Conservation (phyloP, 495 filamentous ascomycete species). For the Annulohypoxylon stygium region DNA sequence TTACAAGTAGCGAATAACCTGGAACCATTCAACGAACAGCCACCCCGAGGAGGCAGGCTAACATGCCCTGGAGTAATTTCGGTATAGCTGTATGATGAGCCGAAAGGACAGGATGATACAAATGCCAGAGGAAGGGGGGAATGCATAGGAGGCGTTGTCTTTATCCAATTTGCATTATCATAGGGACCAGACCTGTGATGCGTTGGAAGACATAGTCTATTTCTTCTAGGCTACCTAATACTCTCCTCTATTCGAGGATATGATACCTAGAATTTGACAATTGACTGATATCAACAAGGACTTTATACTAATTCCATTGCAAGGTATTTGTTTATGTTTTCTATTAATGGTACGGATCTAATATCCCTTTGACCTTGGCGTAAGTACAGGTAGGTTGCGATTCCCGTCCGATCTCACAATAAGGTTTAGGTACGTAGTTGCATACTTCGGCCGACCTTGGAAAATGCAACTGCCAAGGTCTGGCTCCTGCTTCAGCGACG, state of each 20-base stretch:
- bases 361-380: neutral
- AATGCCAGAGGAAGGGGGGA: slow-evolving; percentile 15
- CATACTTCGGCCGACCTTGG: slow-evolving; percentile 27
- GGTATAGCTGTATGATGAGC: slow-evolving; percentile 39
- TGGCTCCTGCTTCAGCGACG: neutral
- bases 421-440: slow-evolving; percentile 39
- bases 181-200: slow-evolving; percentile 10
- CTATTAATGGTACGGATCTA: neutral
- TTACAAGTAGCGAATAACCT: slow-evolving; percentile 9
- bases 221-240: slow-evolving; percentile 24
- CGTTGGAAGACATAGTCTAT: slow-evolving; percentile 27
- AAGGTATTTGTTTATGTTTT: slow-evolving; percentile 8
- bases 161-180: slow-evolving; percentile 31
- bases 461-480: neutral
- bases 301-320: slow-evolving; percentile 13
- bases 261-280: slow-evolving; percentile 36
- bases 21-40: slow-evolving; percentile 34
- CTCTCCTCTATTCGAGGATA: slow-evolving; percentile 20
- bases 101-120: slow-evolving; percentile 29
- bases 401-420: slow-evolving; percentile 13
- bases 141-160: slow-evolving; percentile 29
- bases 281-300: slow-evolving; percentile 39
- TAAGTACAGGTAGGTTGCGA: slow-evolving; percentile 16
- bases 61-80: slow-evolving; percentile 39
- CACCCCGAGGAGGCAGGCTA: slow-evolving; percentile 14